These are phyloP conservation scores for Trypanosoma platydactyli DNA, from an alignment of 208 protist genomes.

Conservation along the genomic window DNA sequence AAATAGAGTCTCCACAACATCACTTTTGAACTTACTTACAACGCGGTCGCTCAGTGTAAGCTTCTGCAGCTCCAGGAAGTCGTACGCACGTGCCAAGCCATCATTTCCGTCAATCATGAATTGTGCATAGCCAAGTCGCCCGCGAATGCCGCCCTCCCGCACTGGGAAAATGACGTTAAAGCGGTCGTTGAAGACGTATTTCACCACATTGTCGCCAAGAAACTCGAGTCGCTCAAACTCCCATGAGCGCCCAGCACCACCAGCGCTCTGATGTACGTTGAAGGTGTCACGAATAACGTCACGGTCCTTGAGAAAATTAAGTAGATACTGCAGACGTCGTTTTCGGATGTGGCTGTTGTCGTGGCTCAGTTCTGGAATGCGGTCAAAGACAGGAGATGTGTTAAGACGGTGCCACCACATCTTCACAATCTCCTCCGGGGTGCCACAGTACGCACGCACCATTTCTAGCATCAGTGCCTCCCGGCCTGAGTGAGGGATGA, in stretches of 20 bases:
- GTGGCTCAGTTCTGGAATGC: conserved; percentile 73
- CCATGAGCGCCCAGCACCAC: conserved; percentile 58
- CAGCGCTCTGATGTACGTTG: conserved; percentile 44
- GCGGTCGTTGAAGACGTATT: conserved; percentile 83
- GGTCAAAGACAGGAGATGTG: conserved; percentile 42
- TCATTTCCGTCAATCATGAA: conserved; percentile 92
- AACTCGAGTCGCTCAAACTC: conserved; percentile 91
- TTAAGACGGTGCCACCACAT: conserved; percentile 75
- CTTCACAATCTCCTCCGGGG: conserved; percentile 70
- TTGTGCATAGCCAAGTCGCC: conserved; percentile 67
- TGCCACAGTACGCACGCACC: conserved; percentile 79
- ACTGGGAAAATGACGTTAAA: conserved; percentile 68
- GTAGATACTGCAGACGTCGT: conserved; percentile 72
- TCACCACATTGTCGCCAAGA: conserved; percentile 86
- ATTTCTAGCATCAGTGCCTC: conserved; percentile 81
- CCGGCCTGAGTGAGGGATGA: conserved; percentile 71
- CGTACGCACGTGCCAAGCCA: conserved; percentile 78
- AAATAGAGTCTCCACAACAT: conserved; percentile 89
- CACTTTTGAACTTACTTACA: conserved; percentile 92
- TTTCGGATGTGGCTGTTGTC: conserved; percentile 68
- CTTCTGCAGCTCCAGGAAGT: conserved; percentile 78
- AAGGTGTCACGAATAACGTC: conserved; percentile 71
- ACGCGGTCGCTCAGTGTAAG: conserved; percentile 69
- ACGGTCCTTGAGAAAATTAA: conserved; percentile 76
- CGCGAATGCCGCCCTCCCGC: conserved; percentile 65